phyloP scores from a whole-genome alignment of 2,329 filamentous ascomycete species.

The Trichoderma asperellum region DNA sequence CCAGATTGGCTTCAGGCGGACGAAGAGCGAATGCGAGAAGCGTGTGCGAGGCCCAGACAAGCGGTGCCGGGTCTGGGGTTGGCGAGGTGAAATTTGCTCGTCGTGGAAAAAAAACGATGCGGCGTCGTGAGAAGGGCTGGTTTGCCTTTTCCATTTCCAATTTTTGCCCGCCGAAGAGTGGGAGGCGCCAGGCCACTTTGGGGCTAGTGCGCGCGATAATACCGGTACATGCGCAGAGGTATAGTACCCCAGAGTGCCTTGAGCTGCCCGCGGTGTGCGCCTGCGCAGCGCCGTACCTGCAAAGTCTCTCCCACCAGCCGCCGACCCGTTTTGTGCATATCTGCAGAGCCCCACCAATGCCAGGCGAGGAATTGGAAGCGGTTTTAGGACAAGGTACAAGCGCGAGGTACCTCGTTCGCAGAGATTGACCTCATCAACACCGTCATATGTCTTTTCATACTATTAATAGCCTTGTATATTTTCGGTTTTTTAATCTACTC shows the following conservation, averaged over 20 bases:
- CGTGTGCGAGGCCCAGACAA: constrained; percentile 43
- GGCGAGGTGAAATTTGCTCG: constrained; percentile 51
- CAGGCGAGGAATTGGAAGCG: constrained; percentile 18
- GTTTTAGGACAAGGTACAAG: constrained; percentile 9
- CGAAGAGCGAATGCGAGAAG: constrained; percentile 32
- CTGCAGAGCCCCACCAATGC: constrained; percentile 12
- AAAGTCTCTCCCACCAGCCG: constrained; percentile 17
- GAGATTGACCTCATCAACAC: neutral
- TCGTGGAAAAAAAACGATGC: constrained; percentile 46
- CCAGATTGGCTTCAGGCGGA: constrained; percentile 32
- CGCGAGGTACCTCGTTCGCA: neutral
- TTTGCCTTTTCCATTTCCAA: constrained; percentile 43
- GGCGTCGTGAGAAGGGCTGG: constrained; percentile 45
- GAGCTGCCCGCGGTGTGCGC: neutral
- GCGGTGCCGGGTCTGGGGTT: constrained; percentile 49
- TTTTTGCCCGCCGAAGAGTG: constrained; percentile 49
- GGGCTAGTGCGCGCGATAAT: constrained; percentile 30
- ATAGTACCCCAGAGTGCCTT: neutral
- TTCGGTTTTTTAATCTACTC: neutral
- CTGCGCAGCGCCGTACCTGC: neutral
- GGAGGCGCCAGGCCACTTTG: constrained; percentile 45
- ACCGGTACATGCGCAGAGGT: neutral
- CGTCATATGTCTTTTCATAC: neutral
- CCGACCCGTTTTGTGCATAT: constrained; percentile 29
- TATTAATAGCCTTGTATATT: neutral